Percentiles rank a stretch among this genome's conserved stretches.
These are phyloP conservation scores for Penicillium pulvis DNA, from an alignment of 495 filamentous ascomycete genomes.

Conservation along the genomic window DNA sequence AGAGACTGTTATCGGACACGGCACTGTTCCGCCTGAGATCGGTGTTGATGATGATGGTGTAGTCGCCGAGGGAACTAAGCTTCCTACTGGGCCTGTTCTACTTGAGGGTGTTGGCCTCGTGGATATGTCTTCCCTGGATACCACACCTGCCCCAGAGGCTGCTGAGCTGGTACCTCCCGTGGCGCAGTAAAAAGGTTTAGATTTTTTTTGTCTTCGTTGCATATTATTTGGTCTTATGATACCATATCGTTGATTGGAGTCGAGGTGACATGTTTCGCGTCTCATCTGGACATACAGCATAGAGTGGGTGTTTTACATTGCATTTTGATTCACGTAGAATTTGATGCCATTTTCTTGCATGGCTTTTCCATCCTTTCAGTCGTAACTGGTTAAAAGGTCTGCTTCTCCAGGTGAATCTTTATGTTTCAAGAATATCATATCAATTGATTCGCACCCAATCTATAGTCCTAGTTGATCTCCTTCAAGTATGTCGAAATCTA, in stretches of 20 bases:
- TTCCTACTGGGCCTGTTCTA: constrained; percentile 16
- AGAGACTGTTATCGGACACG: constrained; percentile 41
- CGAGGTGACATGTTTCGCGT: not conserved
- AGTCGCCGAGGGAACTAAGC: not conserved
- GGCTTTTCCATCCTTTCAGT: not conserved
- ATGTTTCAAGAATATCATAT: not conserved
- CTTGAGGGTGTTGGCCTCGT: constrained; percentile 25
- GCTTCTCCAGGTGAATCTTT: not conserved
- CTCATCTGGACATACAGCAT: constrained; percentile 1
- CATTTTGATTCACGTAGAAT: not conserved
- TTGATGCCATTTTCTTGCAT: not conserved
- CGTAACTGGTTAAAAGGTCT: too few relatives aligned
- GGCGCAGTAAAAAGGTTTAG: not conserved
- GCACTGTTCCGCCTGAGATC: constrained; percentile 32
- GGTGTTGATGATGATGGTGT: constrained; percentile 22
- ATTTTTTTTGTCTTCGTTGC: not conserved
- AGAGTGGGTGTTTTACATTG: constrained; percentile 1
- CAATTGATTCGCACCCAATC: not conserved
- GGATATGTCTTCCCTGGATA: constrained; percentile 15
- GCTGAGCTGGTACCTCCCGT: not conserved
- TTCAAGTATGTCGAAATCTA: constrained; percentile 1
- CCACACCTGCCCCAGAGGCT: not conserved
- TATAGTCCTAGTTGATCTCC: not conserved
- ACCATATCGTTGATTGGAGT: constrained; percentile 5
- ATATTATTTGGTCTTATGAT: constrained; percentile 12